phyloP scores from a whole-genome alignment of 257 asterid genomes.

The Solanum appendiculatum region DNA sequence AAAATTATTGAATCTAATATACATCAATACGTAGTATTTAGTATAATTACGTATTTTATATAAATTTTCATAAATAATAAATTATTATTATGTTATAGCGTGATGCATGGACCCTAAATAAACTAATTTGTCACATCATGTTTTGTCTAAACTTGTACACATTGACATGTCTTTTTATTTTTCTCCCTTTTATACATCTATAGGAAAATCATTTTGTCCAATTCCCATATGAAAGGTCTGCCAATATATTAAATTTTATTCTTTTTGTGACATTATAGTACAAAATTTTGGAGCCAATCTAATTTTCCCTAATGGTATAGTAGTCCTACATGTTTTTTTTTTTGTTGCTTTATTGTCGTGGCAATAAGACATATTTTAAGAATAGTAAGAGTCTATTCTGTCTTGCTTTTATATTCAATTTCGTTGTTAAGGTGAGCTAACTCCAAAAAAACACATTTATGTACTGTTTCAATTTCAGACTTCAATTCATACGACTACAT shows the following conservation, averaged over 20 bases:
- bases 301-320: background rate
- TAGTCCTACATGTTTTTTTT: background rate
- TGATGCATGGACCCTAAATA: background rate
- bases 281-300: background rate
- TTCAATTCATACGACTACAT: background rate
- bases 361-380: background rate
- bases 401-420: background rate
- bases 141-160: background rate
- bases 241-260: background rate
- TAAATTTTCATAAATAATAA: background rate
- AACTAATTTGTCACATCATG: background rate
- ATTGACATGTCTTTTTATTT: background rate
- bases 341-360: background rate
- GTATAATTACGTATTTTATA: background rate
- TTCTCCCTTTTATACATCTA: background rate
- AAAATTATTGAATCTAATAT: background rate
- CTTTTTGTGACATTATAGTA: background rate
- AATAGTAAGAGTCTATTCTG: background rate
- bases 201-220: background rate
- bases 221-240: background rate
- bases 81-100: background rate
- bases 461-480: no score
- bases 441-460: no score
- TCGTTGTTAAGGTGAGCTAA: background rate
- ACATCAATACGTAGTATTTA: background rate